Evolutionary conservation across 2,329 filamentous ascomycete genomes (phyloP).

Genomic region (Neoascochyta sp.): DNA sequence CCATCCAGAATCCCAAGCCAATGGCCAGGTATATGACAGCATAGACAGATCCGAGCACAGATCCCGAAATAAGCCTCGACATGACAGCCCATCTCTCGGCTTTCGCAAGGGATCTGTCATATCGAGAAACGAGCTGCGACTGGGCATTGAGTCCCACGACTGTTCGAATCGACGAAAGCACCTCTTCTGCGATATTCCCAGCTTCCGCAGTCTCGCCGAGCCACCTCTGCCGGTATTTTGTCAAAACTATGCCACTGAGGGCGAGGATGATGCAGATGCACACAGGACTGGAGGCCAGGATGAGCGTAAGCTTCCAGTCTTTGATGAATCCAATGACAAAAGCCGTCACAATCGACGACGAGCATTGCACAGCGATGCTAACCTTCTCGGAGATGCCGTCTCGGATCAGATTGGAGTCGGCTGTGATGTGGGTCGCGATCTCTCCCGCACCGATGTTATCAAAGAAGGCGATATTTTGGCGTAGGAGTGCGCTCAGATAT

Average conservation of each 20-base stretch:
- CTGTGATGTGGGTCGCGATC: constrained; percentile 91
- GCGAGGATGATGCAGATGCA: no score
- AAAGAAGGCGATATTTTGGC: constrained; percentile 57
- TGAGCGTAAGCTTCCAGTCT: constrained; percentile 86
- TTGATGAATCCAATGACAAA: constrained; percentile 85
- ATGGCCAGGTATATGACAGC: constrained; percentile 3
- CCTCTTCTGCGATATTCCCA: no score
- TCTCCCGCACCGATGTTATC: constrained; percentile 20
- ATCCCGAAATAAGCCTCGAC: background rate
- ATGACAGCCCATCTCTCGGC: background rate
- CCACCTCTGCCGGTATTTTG: no score
- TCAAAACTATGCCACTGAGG: no score
- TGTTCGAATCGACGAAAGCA: no score
- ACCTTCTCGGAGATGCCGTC: constrained; percentile 61
- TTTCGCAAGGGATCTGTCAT: background rate
- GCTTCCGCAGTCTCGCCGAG: no score
- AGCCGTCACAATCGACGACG: constrained; percentile 64
- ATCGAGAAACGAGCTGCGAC: background rate
- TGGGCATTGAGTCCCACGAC: background rate
- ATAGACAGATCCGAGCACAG: background rate
- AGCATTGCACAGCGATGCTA: constrained; percentile 3
- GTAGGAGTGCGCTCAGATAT: constrained; percentile 58
- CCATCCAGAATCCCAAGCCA: constrained; percentile 4
- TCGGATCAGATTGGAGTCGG: constrained; percentile 86
- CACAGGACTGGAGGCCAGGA: constrained; percentile 70